Conservation (phyloP, 352 stramenopile genomes). For the Phytophthora ohioensis region DNA sequence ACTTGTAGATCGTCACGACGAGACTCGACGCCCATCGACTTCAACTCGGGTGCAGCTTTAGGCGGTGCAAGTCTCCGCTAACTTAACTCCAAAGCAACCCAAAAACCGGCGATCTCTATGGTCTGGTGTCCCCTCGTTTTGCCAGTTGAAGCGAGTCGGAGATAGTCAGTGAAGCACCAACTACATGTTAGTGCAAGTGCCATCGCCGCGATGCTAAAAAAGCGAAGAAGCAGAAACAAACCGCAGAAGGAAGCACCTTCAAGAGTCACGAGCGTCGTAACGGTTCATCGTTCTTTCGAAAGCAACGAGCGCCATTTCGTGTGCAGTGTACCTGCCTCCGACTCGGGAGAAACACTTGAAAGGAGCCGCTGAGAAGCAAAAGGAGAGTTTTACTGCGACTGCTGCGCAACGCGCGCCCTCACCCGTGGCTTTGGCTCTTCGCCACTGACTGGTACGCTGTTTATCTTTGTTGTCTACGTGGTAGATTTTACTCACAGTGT, state of each 20-base stretch:
- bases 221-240: constrained; percentile 33
- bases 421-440: constrained; percentile 36
- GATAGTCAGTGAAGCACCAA: constrained; percentile 28
- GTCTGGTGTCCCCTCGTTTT: constrained; percentile 22
- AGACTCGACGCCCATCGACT: constrained; percentile 21
- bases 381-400: constrained; percentile 11
- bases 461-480: not conserved
- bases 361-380: constrained; percentile 39
- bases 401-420: constrained; percentile 7
- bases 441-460: constrained; percentile 40
- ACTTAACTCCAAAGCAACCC: not conserved
- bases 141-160: constrained; percentile 34
- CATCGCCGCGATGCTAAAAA: not conserved
- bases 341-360: constrained; percentile 32
- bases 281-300: constrained; percentile 35
- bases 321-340: not conserved
- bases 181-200: not conserved
- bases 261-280: constrained; percentile 39
- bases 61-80: not conserved
- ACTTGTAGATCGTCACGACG: constrained; percentile 23
- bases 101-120: constrained; percentile 12
- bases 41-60: constrained; percentile 22
- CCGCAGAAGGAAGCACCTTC: constrained; percentile 38
- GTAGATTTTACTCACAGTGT: constrained; percentile 8
- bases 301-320: constrained; percentile 35